Evolutionary conservation across 2,329 filamentous ascomycete genomes (phyloP), one percentile per base, ranked within the genome.

Genomic region (Aspergillus texensis): DNA sequence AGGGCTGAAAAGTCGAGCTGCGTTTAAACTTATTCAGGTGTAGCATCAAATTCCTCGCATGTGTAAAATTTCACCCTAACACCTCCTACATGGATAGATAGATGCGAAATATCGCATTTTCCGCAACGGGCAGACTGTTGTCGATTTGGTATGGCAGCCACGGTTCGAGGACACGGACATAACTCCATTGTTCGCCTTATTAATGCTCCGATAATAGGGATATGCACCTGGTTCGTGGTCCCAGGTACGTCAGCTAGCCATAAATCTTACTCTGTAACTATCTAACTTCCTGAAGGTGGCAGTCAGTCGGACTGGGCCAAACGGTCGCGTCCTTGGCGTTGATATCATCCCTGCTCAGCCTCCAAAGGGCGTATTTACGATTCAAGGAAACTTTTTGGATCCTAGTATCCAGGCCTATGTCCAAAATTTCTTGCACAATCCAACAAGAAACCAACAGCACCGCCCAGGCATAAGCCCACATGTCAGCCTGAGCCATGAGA

Each of bases 341-440:
- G 95, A 99, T 76, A 86, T 99, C 58, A 93, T 99, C 68, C 95
- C 95, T 5, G 92, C 93, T 0, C 91, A 94, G 75, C 94, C 96
- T 6, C 95, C 95, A 0, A 88, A 86, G 72, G 95, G 95, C 26
- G 93, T 96, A n/a, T 94, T 92, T 32, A 93, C 93, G 2, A 93
- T 99, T 62, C 95, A 99, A 78, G 95, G 96, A 55, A 92, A 99
- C 76, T 98, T 99, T 69, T 82, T 98, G 46, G 91, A 89, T 6
- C 85, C 88, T 0, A 79, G 80, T 2, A 89, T 97, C n/a, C 91
- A 91, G 76, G 85, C 83, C 26, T 86, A 94, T 76, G 89, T 97
- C 45, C 89, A 90, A 75, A 84, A 88, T 6, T 95, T 94, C 73
- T 86, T 99, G 46, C 79, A 84, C 55, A 86, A 90, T 65, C 87